These are phyloP conservation scores for Alternaria sp. DNA, from an alignment of 2,329 filamentous ascomycete species.

Conservation along the genomic window DNA sequence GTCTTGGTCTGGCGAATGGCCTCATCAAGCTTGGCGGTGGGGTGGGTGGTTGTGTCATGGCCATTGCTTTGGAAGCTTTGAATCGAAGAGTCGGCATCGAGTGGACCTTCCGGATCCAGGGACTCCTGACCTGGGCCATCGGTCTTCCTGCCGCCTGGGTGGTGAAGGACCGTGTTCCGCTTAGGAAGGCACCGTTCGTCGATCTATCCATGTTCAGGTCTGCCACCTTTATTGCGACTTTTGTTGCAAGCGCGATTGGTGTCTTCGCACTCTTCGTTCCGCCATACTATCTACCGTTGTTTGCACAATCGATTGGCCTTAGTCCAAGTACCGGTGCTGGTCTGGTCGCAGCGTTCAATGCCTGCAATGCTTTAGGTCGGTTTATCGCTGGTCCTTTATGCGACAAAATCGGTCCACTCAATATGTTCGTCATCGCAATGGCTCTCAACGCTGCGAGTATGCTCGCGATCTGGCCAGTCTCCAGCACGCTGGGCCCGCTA, in stretches of 20 bases:
- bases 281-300: constrained; percentile 41
- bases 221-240: constrained; percentile 33
- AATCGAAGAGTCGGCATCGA: constrained; percentile 37
- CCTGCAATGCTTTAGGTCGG: constrained; percentile 41
- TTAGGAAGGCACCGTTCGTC: constrained; percentile 33
- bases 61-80: constrained; percentile 37
- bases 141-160: constrained; percentile 39
- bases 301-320: constrained; percentile 38
- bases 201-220: constrained; percentile 38
- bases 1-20: constrained; percentile 42
- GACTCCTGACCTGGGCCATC: constrained; percentile 34
- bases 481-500: constrained; percentile 34
- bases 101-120: constrained; percentile 45
- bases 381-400: constrained; percentile 39
- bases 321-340: constrained; percentile 38
- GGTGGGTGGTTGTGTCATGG: constrained; percentile 39
- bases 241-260: constrained; percentile 36
- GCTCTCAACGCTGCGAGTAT: constrained; percentile 38
- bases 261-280: constrained; percentile 44
- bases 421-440: constrained; percentile 42
- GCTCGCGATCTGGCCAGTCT: constrained; percentile 45
- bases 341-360: constrained; percentile 39
- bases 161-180: constrained; percentile 36
- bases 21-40: constrained; percentile 43
- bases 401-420: constrained; percentile 44